These are phyloP conservation scores for Harringtonia aguacate DNA, from an alignment of 2,329 filamentous ascomycete genomes.

Conservation along the genomic window DNA sequence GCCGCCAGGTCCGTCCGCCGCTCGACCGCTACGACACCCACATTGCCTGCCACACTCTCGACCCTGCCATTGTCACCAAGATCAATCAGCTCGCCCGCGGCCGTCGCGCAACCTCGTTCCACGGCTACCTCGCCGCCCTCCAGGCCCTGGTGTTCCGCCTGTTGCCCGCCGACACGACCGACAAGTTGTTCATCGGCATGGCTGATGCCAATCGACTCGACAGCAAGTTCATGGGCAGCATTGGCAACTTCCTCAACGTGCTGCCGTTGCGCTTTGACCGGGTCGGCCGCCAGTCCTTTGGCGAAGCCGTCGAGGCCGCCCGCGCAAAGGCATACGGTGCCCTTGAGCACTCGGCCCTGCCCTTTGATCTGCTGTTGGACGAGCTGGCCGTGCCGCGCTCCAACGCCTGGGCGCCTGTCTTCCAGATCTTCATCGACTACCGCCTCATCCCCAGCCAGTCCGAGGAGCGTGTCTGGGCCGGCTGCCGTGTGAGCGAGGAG, in stretches of 20 bases:
- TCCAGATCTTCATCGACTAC: slow-evolving; percentile 31
- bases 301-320: slow-evolving; percentile 16
- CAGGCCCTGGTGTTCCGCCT: slow-evolving; percentile 18
- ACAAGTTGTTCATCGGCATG: slow-evolving; percentile 26
- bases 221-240: slow-evolving; percentile 12
- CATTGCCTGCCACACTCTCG: not conserved
- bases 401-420: slow-evolving; percentile 29
- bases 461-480: slow-evolving; percentile 3
- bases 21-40: slow-evolving; percentile 2
- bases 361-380: slow-evolving; percentile 36
- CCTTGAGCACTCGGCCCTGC: slow-evolving; percentile 30
- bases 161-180: slow-evolving; percentile 15
- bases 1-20: slow-evolving; percentile 7
- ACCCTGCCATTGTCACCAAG: not conserved
- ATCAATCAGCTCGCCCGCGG: not conserved
- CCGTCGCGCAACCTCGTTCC: slow-evolving; percentile 17
- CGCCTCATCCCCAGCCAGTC: slow-evolving; percentile 11
- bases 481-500: slow-evolving; percentile 12
- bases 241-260: slow-evolving; percentile 28
- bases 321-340: slow-evolving; percentile 21
- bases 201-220: slow-evolving; percentile 25
- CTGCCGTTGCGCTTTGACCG: slow-evolving; percentile 26
- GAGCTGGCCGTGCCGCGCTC: slow-evolving; percentile 29
- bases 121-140: slow-evolving; percentile 23
- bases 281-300: slow-evolving; percentile 16